These are phyloP conservation scores for Nakaseomyces kungkrabaensis DNA, from an alignment of 1,139 yeast genomes.

Conservation along the genomic window DNA sequence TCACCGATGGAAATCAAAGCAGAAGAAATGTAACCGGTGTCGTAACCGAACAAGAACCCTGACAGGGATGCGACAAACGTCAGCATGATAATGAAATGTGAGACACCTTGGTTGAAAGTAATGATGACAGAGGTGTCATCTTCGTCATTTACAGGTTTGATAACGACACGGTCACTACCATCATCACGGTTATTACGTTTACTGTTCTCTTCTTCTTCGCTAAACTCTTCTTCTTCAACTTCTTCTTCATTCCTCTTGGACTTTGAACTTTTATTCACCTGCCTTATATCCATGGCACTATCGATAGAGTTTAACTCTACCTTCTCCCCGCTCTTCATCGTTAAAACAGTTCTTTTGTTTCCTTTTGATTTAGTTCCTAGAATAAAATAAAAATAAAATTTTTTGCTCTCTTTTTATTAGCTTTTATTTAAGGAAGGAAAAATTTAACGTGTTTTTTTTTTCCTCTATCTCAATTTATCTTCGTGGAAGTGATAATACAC, in stretches of 20 bases:
- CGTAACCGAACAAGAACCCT: conserved; percentile 94
- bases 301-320: conserved; percentile 2
- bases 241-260: background rate
- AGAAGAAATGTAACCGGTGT: conserved; percentile 89
- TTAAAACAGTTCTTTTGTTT: too few relatives aligned
- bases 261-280: background rate
- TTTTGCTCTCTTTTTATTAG: too few relatives aligned
- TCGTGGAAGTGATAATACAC: background rate
- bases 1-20: conserved; percentile 79
- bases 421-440: too few relatives aligned
- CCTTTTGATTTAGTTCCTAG: too few relatives aligned
- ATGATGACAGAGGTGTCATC: conserved; percentile 35
- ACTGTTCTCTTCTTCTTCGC: background rate
- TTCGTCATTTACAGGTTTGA: conserved; percentile 35
- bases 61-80: conserved; percentile 81
- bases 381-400: too few relatives aligned
- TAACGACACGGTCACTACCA: conserved; percentile 18
- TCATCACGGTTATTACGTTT: conserved; percentile 1
- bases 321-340: background rate
- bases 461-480: too few relatives aligned
- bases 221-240: background rate
- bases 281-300: conserved; percentile 3
- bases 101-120: conserved; percentile 41
- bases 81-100: conserved; percentile 54
- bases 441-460: too few relatives aligned